Evolutionary conservation across 805 yeast genomes (phyloP).

Genomic region (Candida silvicultrix): DNA sequence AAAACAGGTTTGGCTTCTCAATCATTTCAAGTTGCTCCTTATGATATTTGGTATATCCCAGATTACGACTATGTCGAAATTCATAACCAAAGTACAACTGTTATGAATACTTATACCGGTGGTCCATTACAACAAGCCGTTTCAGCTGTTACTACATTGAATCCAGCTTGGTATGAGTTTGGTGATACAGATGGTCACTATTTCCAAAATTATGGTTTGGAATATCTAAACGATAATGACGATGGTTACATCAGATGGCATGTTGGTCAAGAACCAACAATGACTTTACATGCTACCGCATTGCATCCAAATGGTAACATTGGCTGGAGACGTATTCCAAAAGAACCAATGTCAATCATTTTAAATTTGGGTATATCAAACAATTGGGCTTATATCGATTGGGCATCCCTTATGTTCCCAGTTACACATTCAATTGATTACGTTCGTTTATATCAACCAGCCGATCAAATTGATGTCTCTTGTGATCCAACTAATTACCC

Average conservation of each 20-base stretch:
- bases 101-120: constrained; percentile 85
- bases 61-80: constrained; percentile 78
- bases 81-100: constrained; percentile 59
- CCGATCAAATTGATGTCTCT: constrained; percentile 48
- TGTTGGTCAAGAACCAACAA: constrained; percentile 75
- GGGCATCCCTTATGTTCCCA: constrained; percentile 80
- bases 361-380: constrained; percentile 87
- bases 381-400: constrained; percentile 91
- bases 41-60: constrained; percentile 91
- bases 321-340: constrained; percentile 72
- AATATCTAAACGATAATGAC: constrained; percentile 64
- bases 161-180: constrained; percentile 74
- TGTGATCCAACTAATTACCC: constrained; percentile 89
- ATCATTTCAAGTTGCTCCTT: constrained; percentile 88
- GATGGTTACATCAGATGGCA: constrained; percentile 81
- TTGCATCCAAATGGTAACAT: constrained; percentile 88
- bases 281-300: constrained; percentile 66
- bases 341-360: constrained; percentile 90
- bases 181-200: constrained; percentile 44
- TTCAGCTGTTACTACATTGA: constrained; percentile 74
- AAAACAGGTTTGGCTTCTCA: constrained; percentile 69
- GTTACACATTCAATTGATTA: constrained; percentile 70
- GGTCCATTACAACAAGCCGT: constrained; percentile 94
- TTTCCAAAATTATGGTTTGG: constrained; percentile 74
- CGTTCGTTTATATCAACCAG: constrained; percentile 89